Percentiles rank a stretch among this genome's conserved stretches.
phyloP scores from a whole-genome alignment of 2,329 filamentous ascomycete species.

The Pseudogymnoascus sp. region DNA sequence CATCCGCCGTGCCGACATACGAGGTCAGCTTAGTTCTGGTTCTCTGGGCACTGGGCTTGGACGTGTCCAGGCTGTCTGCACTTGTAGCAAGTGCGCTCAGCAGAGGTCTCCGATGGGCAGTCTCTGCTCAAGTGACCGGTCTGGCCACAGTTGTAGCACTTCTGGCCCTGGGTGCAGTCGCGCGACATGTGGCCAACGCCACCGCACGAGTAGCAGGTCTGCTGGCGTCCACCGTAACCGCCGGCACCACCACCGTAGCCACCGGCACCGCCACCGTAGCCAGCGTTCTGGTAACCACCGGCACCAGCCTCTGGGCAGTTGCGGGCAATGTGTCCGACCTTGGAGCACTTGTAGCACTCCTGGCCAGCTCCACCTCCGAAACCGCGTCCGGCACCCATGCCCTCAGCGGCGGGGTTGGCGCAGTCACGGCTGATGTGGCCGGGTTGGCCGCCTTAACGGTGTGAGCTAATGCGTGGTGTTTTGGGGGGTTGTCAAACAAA shows the following conservation, averaged over 20 bases:
- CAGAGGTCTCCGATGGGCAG: conserved; percentile 83
- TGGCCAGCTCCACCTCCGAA: conserved; percentile 34
- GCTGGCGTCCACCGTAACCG: conserved; percentile 37
- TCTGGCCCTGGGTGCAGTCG: conserved; percentile 97
- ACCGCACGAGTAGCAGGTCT: conserved; percentile 98
- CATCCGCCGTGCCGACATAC: conserved; percentile 10
- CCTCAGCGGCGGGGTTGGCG: conserved; percentile 26
- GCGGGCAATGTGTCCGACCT: conserved; percentile 91
- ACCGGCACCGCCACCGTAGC: conserved; percentile 39
- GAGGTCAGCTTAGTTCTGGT: conserved; percentile 44
- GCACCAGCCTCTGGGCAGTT: conserved; percentile 68
- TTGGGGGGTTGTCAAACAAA: background rate
- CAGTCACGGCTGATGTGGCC: conserved; percentile 85
- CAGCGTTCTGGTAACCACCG: conserved; percentile 40
- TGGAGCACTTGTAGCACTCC: conserved; percentile 98
- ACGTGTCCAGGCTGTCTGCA: conserved; percentile 80
- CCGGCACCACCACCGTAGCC: conserved; percentile 37
- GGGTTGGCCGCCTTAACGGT: conserved; percentile 48
- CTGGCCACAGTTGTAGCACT: conserved; percentile 98
- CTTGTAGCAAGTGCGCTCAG: conserved; percentile 98
- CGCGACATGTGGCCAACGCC: conserved; percentile 95
- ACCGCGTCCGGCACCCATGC: conserved; percentile 22
- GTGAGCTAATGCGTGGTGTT: background rate
- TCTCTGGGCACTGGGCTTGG: conserved; percentile 74
- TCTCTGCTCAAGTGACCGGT: conserved; percentile 92